Conservation (phyloP, 805 yeast genomes). For the Suhomyces faveliae region DNA sequence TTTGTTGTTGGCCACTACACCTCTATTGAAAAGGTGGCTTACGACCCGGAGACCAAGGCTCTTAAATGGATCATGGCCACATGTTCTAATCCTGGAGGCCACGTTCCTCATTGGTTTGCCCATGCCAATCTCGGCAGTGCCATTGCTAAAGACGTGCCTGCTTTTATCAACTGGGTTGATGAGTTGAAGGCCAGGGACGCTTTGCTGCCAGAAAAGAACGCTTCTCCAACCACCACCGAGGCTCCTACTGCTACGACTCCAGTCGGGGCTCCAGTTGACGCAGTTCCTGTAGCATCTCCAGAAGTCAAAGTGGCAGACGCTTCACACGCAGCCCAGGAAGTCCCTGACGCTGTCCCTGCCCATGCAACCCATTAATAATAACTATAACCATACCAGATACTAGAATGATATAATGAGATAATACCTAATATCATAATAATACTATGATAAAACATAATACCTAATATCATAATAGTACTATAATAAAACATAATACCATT, state of each 20-base stretch:
- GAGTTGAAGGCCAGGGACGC: conserved; percentile 3
- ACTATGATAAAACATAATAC: too few relatives aligned
- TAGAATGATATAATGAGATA: too few relatives aligned
- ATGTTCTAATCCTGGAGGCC: conserved; percentile 39
- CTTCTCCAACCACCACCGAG: background rate
- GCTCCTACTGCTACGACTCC: background rate
- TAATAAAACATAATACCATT: too few relatives aligned
- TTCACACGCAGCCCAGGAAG: too few relatives aligned
- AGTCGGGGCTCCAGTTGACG: too few relatives aligned
- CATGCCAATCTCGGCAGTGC: conserved; percentile 30
- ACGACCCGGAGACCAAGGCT: conserved; percentile 15
- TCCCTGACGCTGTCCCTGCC: background rate
- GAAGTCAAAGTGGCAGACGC: background rate
- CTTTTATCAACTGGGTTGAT: conserved; percentile 32
- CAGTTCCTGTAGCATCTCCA: background rate
- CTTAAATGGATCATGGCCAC: conserved; percentile 42
- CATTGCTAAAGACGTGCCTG: conserved; percentile 41
- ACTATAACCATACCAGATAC: too few relatives aligned
- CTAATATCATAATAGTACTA: too few relatives aligned
- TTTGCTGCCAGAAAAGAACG: background rate
- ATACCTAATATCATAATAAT: too few relatives aligned
- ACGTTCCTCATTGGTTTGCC: conserved; percentile 37
- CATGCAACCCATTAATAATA: too few relatives aligned
- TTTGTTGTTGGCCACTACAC: conserved; percentile 33
- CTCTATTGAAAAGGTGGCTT: conserved; percentile 33